phyloP scores from a whole-genome alignment of 2,329 filamentous ascomycete species.

The Fusarium foetens region DNA sequence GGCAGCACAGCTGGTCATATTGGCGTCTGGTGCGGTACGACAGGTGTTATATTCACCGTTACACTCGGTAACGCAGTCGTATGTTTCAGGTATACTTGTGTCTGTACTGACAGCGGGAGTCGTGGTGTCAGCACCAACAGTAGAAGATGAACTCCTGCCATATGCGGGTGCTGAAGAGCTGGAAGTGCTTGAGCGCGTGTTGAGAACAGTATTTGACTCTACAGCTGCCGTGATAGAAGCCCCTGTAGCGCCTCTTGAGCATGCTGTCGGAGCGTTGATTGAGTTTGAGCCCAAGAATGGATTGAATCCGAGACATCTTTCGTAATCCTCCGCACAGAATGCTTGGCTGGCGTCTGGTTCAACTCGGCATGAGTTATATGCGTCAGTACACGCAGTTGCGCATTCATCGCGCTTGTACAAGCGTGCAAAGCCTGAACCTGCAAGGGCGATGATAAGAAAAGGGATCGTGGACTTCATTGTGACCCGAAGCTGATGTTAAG shows the following conservation, averaged over 20 bases:
- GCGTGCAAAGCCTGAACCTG: background rate
- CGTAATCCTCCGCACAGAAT: background rate
- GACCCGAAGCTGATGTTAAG: background rate
- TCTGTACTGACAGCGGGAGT: background rate
- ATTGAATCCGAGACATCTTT: background rate
- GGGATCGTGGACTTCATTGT: background rate
- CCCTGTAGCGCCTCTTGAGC: background rate
- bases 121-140: background rate
- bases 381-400: background rate
- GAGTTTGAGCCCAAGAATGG: background rate
- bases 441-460: background rate
- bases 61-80: slow-evolving; percentile 4
- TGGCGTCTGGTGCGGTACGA: background rate
- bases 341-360: background rate
- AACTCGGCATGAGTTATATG: background rate
- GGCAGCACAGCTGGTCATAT: slow-evolving; percentile 3
- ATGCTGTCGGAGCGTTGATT: background rate
- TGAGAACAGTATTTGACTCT: background rate
- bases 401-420: background rate
- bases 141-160: background rate
- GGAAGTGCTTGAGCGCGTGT: background rate
- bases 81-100: background rate
- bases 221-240: background rate
- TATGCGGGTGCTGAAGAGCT: background rate
- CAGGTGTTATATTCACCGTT: background rate